A percentile compares a stretch with the other conserved stretches of the same genome.
phyloP scores from a whole-genome alignment of 176 grass and related monocot species.

The Oryza longistaminata region DNA sequence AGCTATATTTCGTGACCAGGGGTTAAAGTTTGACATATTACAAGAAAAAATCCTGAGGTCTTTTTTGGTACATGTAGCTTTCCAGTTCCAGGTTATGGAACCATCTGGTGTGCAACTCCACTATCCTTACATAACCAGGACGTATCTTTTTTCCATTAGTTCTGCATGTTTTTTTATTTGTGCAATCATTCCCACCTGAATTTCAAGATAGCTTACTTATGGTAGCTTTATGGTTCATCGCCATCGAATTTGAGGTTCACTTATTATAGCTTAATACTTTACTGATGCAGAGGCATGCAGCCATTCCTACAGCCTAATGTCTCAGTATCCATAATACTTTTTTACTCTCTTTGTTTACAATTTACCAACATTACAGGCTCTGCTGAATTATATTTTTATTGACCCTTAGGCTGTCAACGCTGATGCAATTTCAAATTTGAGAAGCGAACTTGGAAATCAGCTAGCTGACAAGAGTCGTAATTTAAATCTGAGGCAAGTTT shows the following conservation, averaged over 20 bases:
- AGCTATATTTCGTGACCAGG: neutral
- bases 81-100: neutral
- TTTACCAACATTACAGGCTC: neutral
- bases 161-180: neutral
- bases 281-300: neutral
- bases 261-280: neutral
- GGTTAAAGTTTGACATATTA: neutral
- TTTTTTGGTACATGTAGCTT: neutral
- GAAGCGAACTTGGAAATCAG: constrained; percentile 87
- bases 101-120: neutral
- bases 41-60: neutral
- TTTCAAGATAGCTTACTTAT: neutral
- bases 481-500: constrained; percentile 63
- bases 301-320: neutral
- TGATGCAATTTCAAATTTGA: constrained; percentile 66
- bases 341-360: neutral
- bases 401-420: constrained; percentile 73
- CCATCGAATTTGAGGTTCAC: neutral
- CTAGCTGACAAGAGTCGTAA: constrained; percentile 65
- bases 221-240: neutral
- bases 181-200: neutral
- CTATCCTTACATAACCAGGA: neutral
- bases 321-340: neutral
- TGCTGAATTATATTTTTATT: constrained; percentile 1
- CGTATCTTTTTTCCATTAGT: neutral